phyloP scores from a whole-genome alignment of 192 early-diverging fungal species.

The Coemansia sp. region DNA sequence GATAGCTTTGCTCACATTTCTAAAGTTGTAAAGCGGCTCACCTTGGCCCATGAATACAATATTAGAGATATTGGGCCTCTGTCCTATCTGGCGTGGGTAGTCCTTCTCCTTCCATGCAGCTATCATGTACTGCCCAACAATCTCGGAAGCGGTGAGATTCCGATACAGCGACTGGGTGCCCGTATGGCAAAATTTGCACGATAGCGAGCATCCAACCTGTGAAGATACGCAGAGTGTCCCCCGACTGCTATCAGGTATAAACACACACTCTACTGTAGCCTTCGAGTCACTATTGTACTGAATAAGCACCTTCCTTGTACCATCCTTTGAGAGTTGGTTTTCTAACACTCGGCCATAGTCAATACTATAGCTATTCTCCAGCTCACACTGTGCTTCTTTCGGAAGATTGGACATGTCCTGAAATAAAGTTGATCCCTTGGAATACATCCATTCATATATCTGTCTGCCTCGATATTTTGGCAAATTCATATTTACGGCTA shows the following conservation, averaged over 20 bases:
- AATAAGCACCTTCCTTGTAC: constrained; percentile 65
- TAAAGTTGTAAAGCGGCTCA: constrained; percentile 86
- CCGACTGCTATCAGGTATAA: constrained; percentile 68
- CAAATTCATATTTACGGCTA: constrained; percentile 4
- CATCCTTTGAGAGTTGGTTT: constrained; percentile 58
- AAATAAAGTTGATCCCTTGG: constrained; percentile 61
- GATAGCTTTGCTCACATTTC: constrained; percentile 63
- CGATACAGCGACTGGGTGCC: constrained; percentile 83
- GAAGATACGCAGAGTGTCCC: constrained; percentile 80
- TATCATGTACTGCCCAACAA: constrained; percentile 71
- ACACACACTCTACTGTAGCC: constrained; percentile 72
- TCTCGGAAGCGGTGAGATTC: constrained; percentile 73
- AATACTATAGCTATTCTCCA: constrained; percentile 57
- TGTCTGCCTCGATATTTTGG: constrained; percentile 38
- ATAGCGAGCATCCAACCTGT: constrained; percentile 85
- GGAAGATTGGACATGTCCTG: constrained; percentile 70
- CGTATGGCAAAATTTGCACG: constrained; percentile 88
- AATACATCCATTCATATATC: constrained; percentile 46
- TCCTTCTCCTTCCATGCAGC: constrained; percentile 60
- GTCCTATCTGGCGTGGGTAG: constrained; percentile 56
- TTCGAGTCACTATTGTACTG: constrained; percentile 58
- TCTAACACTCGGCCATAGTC: constrained; percentile 61
- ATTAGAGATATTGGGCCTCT: constrained; percentile 65
- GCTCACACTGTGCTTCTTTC: constrained; percentile 48
- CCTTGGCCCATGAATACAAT: constrained; percentile 95